A percentile compares a stretch with the other conserved stretches of the same genome.
These are phyloP conservation scores for Alloteropsis angusta DNA, from an alignment of 202 grass and related monocot genomes.

Conservation along the genomic window DNA sequence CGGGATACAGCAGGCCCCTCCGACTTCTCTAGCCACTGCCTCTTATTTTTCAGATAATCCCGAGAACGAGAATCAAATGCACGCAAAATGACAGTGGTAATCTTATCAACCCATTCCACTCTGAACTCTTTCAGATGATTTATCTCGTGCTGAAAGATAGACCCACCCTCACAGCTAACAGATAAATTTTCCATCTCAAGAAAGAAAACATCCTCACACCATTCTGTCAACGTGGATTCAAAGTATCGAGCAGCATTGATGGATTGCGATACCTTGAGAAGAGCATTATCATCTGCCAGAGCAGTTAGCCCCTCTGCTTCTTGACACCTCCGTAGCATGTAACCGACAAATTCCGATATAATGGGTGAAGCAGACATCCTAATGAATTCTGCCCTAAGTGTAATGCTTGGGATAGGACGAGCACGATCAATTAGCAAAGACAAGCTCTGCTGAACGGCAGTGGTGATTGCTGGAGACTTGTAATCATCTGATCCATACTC, in stretches of 20 bases:
- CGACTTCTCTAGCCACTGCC: conserved; percentile 69
- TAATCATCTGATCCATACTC: conserved; percentile 62
- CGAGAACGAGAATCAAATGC: conserved; percentile 59
- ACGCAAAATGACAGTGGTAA: conserved; percentile 74
- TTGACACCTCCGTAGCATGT: conserved; percentile 75
- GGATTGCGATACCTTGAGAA: conserved; percentile 61
- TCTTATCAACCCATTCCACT: conserved; percentile 74
- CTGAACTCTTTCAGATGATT: conserved; percentile 49
- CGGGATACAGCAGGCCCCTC: conserved; percentile 52
- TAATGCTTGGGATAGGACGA: conserved; percentile 57
- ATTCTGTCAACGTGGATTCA: conserved; percentile 62
- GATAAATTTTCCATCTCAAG: conserved; percentile 77
- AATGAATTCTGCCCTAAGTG: conserved; percentile 70
- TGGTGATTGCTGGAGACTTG: conserved; percentile 55
- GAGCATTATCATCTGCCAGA: conserved; percentile 75
- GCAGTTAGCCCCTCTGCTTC: conserved; percentile 94
- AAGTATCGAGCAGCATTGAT: conserved; percentile 63
- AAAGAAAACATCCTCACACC: conserved; percentile 87
- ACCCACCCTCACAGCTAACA: neutral
- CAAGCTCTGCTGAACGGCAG: conserved; percentile 42
- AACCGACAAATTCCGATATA: conserved; percentile 56
- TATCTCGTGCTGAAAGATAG: conserved; percentile 71
- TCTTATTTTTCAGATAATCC: conserved; percentile 82
- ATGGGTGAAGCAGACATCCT: conserved; percentile 53
- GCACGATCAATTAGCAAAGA: conserved; percentile 79